Base-by-base conservation (phyloP, 2,329 filamentous ascomycete genomes). In the Trichoderma sp. region DNA sequence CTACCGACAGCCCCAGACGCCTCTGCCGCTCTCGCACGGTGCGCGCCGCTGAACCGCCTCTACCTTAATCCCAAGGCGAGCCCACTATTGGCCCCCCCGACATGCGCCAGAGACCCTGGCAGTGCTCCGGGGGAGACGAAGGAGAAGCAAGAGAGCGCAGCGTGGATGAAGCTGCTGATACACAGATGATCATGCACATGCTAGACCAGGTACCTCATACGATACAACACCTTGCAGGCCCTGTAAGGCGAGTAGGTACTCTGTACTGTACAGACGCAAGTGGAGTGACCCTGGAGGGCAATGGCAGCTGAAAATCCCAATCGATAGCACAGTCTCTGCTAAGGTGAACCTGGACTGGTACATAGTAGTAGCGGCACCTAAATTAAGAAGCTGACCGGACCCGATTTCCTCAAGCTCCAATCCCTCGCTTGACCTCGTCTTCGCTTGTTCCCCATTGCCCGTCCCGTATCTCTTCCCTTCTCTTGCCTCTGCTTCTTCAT, bases 351-450 rank as follows among this genome's bases (percentile, higher is more conserved):
- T 30, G 7, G 7, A 2, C 9, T 9, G 30, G 30, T 9, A 19
- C 34, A 44, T 19, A 15, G 45, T 48, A 48, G 59, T 62, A 62
- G 59, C 48, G 48, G 59, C 59, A 62, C 59, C 48, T 62, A 62
- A 54, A 62, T 54, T 62, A 62, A 62, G 59, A 54, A 54, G 59
- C 59, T 62, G 59, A 62, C 59, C 59, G 34, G 39, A 21, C 54
- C 28, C 57, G 30, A 30, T 30, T 47, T 30, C 14, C 43, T 47
- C 43, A 52, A 30, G 7, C 30, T 30, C 30, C 30, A 30, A 30
- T 30, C 30, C 30, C 30, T 30, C 30, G 30, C 9, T 30, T 9
- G 2, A 30, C 30, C 30, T 30, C 30, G 28, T 28, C 28, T 28
- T 28, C 28, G 47, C 30, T n/a, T 21, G 41, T 52, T 50, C 30